Evolutionary conservation across 805 yeast species (phyloP), one percentile per base, ranked within the genome.

Genomic region (Cyberlindnera bimundalis): DNA sequence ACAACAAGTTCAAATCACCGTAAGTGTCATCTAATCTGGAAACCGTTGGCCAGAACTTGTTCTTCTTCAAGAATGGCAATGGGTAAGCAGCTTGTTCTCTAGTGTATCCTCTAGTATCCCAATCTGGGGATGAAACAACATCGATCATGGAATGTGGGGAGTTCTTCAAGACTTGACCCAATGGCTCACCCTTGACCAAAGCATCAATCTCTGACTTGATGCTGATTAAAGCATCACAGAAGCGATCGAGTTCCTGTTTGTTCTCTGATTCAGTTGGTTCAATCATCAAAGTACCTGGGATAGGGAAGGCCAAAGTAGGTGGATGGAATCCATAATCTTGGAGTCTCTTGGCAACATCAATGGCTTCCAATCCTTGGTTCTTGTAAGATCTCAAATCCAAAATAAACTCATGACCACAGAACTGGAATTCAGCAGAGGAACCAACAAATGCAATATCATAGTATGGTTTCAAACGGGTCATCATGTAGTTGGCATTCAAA

Each of bases 291-390:
- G 99, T 93, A 47, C 95, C 96, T 5, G 97, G 91, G 37, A 93
- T 95, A 9, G 99, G 99, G 86, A 93, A 93, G 3, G 98, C 93
- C 86, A 93, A 81, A 19, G 99, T 93, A 47, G 99, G 99, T 1
- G 96, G 96, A 65, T 93, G 99, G 79, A 93, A 93, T 1, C 98
- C 96, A 62, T 91, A 93, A 67, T 93, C 99, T 67, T 93, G 98
- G 46, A 93, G 73, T 65, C 99, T 79, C 71, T 93, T 93, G 42
- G 99, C 98, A 45, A 93, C 81, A 62, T 93, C 99, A 53, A 91
- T 87, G 16, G 97, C 97, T 67, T 93, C 97, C 40, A 91, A 72
- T 17, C 95, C 95, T 20, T 71, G 50, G 2, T 74, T 63, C 65
- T 90, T 89, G 70, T 82, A 87, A 25, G 81, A 86, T 62, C 98